phyloP scores from a whole-genome alignment of 371 early-diverging fungal species.

The Choanephora cucurbitarum region DNA sequence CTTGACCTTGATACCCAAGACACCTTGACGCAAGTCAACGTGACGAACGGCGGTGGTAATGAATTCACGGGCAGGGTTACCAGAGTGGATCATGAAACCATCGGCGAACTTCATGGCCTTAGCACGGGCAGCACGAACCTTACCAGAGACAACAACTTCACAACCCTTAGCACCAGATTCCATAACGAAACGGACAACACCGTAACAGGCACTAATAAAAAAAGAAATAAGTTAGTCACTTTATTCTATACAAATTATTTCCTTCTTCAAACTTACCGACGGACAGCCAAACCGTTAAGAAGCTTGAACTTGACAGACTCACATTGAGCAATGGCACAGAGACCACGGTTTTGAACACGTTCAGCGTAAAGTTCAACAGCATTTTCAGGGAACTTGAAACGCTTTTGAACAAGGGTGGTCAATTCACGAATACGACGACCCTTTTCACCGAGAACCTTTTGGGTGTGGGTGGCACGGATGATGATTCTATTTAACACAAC shows the following conservation, averaged over 20 bases:
- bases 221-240: conserved; percentile 7
- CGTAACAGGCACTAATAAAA: conserved; percentile 88
- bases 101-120: conserved; percentile 99
- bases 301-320: conserved; percentile 98
- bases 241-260: conserved; percentile 29
- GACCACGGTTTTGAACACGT: conserved; percentile 97
- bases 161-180: conserved; percentile 99
- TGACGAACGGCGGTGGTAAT: conserved; percentile 97
- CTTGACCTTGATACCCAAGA: conserved; percentile 99
- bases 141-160: conserved; percentile 99
- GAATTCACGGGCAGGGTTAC: conserved; percentile 96
- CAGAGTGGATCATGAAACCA: conserved; percentile 99
- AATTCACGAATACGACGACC: conserved; percentile 98
- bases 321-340: conserved; percentile 99
- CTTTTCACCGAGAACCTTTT: conserved; percentile 98
- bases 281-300: conserved; percentile 94
- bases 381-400: conserved; percentile 97
- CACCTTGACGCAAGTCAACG: conserved; percentile 99
- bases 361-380: conserved; percentile 98
- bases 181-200: conserved; percentile 98
- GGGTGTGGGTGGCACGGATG: conserved; percentile 98
- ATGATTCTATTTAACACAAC: conserved; percentile 65
- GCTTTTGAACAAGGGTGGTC: conserved; percentile 97
- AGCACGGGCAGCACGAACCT: conserved; percentile 99
- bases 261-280: conserved; percentile 56